Percentiles rank a stretch among this genome's conserved stretches.
Evolutionary conservation across 495 filamentous ascomycete genomes (phyloP).

Genomic region (Neurospora sp.): DNA sequence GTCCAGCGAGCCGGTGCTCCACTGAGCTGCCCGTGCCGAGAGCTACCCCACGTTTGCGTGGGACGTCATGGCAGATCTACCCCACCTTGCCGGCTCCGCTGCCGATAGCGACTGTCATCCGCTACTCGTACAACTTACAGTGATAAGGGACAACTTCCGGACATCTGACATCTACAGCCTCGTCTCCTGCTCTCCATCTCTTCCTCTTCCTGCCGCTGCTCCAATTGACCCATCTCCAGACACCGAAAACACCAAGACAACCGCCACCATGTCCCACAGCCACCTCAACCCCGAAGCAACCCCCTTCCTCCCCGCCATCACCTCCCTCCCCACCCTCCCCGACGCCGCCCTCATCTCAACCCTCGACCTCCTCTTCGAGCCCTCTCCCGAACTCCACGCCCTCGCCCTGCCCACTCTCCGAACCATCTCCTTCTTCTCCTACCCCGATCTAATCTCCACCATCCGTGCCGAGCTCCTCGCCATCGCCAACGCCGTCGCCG

Average conservation of each 20-base stretch:
- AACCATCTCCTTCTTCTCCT: constrained; percentile 45
- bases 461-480: constrained; percentile 46
- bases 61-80: not conserved
- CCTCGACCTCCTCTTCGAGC: constrained; percentile 82
- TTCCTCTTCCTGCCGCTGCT: not conserved
- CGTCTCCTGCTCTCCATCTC: not conserved
- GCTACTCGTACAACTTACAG: not conserved
- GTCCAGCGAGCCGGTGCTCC: not conserved
- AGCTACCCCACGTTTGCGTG: not conserved
- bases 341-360: constrained; percentile 46
- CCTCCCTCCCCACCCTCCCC: constrained; percentile 29
- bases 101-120: not conserved
- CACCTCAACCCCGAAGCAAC: constrained; percentile 11
- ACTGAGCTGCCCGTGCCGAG: not conserved
- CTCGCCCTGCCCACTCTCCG: constrained; percentile 58
- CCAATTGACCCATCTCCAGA: not conserved
- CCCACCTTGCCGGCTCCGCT: not conserved
- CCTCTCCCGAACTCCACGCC: constrained; percentile 61
- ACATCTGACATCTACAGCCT: not conserved
- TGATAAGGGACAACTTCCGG: not conserved
- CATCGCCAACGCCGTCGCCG: constrained; percentile 19
- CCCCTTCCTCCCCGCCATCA: constrained; percentile 26
- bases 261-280: not conserved
- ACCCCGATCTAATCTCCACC: constrained; percentile 17
- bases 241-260: not conserved